Evolutionary conservation across 1,284 basidiomycete species (phyloP).

Genomic region (Cryptococcus depauperatus): DNA sequence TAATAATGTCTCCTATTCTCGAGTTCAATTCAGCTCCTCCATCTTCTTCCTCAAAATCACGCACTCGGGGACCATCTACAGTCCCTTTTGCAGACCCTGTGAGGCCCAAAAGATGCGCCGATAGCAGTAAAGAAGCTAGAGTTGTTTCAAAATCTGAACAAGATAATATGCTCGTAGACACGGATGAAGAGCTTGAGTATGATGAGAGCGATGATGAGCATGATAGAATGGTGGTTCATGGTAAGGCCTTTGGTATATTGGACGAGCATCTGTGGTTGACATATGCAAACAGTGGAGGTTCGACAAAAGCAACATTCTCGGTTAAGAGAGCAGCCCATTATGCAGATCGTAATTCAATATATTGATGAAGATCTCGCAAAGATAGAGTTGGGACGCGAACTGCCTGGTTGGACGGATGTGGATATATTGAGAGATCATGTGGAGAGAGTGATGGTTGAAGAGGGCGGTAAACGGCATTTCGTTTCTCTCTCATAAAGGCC

Average conservation of each 20-base stretch:
- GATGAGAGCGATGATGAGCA: conserved; percentile 12
- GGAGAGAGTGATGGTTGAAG: conserved; percentile 69
- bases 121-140: conserved; percentile 2
- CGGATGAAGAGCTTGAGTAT: conserved; percentile 5
- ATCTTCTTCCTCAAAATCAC: conserved; percentile 1
- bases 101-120: conserved; percentile 1
- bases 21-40: background rate
- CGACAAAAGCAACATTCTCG: conserved; percentile 59
- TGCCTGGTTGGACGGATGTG: conserved; percentile 46
- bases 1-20: background rate
- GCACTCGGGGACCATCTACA: background rate
- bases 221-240: conserved; percentile 16
- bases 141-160: no score
- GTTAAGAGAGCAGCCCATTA: conserved; percentile 62
- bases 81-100: background rate
- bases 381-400: conserved; percentile 17
- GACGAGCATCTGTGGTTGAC: background rate
- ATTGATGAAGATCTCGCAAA: conserved; percentile 55
- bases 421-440: conserved; percentile 64
- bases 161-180: conserved; percentile 1
- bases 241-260: conserved; percentile 8
- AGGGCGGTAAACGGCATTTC: conserved; percentile 44
- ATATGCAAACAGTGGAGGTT: conserved; percentile 61
- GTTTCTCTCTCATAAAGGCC: background rate
- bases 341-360: conserved; percentile 56